A percentile compares a stretch with the other conserved stretches of the same genome.
phyloP scores from a whole-genome alignment of 768 basidiomycete species.

The Multifurca ochricompacta region DNA sequence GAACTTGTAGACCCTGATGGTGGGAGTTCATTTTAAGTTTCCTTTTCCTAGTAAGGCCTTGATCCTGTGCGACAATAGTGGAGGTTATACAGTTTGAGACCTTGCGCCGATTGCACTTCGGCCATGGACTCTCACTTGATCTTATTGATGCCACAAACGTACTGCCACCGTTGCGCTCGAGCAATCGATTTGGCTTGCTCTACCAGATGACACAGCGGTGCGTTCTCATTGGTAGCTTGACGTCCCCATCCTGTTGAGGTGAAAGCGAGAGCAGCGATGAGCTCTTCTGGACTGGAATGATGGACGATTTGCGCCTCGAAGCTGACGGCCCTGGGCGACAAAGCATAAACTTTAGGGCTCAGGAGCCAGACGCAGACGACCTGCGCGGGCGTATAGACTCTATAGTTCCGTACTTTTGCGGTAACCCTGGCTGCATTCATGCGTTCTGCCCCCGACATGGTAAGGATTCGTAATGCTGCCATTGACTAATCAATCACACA shows the following conservation, averaged over 20 bases:
- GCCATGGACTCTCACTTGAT: slow-evolving; percentile 32
- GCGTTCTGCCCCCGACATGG: slow-evolving; percentile 8
- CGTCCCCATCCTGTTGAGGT: background rate
- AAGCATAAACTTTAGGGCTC: slow-evolving; percentile 13
- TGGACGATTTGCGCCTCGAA: background rate
- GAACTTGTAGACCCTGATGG: slow-evolving; percentile 33
- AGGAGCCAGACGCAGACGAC: slow-evolving; percentile 17
- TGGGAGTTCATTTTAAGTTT: slow-evolving; percentile 24
- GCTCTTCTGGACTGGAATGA: slow-evolving; percentile 8
- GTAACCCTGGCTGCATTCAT: slow-evolving; percentile 19
- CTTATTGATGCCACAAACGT: slow-evolving; percentile 43
- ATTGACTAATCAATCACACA: background rate
- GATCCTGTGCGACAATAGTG: slow-evolving; percentile 29
- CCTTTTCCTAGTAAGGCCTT: background rate
- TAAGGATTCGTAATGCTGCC: background rate
- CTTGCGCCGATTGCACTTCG: slow-evolving; percentile 34
- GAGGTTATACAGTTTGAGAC: slow-evolving; percentile 45
- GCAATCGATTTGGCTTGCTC: background rate
- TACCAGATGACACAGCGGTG: slow-evolving; percentile 26
- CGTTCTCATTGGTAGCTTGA: slow-evolving; percentile 24
- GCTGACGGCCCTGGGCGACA: slow-evolving; percentile 9
- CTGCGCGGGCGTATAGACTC: slow-evolving; percentile 25
- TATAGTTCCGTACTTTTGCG: slow-evolving; percentile 21
- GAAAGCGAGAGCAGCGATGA: background rate
- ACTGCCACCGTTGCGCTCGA: slow-evolving; percentile 31